Evolutionary conservation across 2,329 filamentous ascomycete genomes (phyloP), one percentile per base, ranked within the genome.

Genomic region (Neofusicoccum sp.): DNA sequence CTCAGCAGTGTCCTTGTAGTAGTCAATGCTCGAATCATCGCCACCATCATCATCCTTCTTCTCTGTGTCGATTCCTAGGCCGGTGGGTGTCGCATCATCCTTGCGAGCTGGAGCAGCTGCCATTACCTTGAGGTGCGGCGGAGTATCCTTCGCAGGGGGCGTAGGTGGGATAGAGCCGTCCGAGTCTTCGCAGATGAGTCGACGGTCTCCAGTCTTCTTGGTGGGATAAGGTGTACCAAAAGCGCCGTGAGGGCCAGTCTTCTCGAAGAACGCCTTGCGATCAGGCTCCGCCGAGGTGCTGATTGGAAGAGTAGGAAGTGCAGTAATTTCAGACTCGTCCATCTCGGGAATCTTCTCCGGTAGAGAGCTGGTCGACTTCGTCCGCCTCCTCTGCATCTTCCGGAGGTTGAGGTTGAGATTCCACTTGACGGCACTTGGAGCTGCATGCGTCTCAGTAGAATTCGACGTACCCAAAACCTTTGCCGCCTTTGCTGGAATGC

Each of bases 91-190:
- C 33, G 16, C 26, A 2, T 16, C 7, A 5, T 28, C 11, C 30
- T 44, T 36, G 24, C 36, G 26, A 44, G 44, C 26, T 28, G 30
- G 56, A 38, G 24, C 43, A 41, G 34, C 20, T 8, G 20, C 20
- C 11, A 28, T 12, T n/a, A 9, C 11, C 34, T 62, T 65, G 43
- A 49, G 26, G 3, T 68, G 58, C 1, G 75, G 75, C 33, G 77
- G 77, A 0, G 78, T 79, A 61, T 79, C 74, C 61, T 80, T 79
- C 12, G 73, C 68, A 5, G 76, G 77, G 20, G 77, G 78, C 2
- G 76, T 78, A 4, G 77, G 77, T 8, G 59, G 33, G 7, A 60
- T 56, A 20, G 62, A 64, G n/a, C 65, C 65, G 16, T 61, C 58
- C 1, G 65, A 64, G 4, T 58, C 56, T 33, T 34, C 28, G 44